Conservation (phyloP, 2,329 filamentous ascomycete species). For the Cladosporium sp. region DNA sequence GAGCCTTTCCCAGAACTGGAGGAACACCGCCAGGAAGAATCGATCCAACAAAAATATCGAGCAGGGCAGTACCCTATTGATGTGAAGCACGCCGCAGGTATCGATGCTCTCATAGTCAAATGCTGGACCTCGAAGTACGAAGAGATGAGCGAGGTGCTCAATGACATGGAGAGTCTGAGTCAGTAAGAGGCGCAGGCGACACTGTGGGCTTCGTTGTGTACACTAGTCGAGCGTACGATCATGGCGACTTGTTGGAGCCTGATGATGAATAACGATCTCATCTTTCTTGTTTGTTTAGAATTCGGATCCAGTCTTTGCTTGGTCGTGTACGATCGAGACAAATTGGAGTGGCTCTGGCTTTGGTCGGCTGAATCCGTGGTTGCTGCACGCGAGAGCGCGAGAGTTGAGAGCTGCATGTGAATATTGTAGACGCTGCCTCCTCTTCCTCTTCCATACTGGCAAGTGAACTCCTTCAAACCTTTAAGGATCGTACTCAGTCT, state of each 20-base stretch:
- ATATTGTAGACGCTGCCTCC: background rate
- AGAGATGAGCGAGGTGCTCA: background rate
- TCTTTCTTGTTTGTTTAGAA: too few relatives aligned
- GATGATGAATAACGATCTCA: too few relatives aligned
- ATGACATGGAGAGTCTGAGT: background rate
- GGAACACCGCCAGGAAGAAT: background rate
- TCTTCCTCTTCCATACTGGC: background rate
- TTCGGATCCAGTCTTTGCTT: too few relatives aligned
- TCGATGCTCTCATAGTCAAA: background rate
- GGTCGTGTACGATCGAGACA: too few relatives aligned
- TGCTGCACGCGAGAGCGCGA: too few relatives aligned
- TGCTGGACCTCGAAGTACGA: constrained; percentile 11
- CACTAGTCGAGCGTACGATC: background rate
- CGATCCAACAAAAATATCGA: constrained; percentile 4
- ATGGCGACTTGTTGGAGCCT: too few relatives aligned
- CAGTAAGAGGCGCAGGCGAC: background rate
- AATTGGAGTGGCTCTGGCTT: too few relatives aligned
- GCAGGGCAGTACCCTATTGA: constrained; percentile 8
- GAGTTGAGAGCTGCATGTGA: background rate
- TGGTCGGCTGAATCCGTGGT: too few relatives aligned
- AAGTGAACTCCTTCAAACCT: background rate
- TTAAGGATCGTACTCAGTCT: background rate
- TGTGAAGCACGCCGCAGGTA: background rate
- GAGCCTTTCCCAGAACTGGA: background rate
- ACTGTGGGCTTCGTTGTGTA: background rate